These are phyloP conservation scores for Fragaria nilgerrensis DNA, from an alignment of 306 rosid species.

Conservation along the genomic window DNA sequence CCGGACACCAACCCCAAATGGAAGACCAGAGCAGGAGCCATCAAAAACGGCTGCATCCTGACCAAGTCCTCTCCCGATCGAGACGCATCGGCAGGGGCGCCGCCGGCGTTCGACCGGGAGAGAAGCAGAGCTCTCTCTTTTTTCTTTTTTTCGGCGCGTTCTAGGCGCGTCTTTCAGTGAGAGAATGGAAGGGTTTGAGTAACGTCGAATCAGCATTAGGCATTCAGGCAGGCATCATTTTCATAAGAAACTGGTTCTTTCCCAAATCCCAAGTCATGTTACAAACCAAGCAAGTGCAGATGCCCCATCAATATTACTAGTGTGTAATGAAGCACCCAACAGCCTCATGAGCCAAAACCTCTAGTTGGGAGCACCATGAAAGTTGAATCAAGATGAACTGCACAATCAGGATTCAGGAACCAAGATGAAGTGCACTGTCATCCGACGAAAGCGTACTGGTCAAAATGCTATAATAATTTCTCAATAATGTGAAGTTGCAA, in stretches of 20 bases:
- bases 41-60: too few species aligned
- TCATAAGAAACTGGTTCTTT: neutral
- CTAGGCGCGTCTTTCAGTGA: too few species aligned
- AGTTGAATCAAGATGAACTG: neutral
- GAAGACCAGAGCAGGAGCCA: too few species aligned
- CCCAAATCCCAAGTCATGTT: neutral
- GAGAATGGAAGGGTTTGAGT: too few species aligned
- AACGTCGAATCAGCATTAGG: neutral
- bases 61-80: too few species aligned
- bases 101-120: too few species aligned
- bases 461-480: neutral
- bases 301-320: neutral
- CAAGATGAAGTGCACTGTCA: neutral
- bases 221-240: neutral
- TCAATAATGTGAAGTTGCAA: neutral
- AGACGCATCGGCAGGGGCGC: too few species aligned
- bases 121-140: too few species aligned
- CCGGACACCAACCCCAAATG: too few species aligned
- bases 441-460: neutral
- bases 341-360: constrained; percentile 23
- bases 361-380: constrained; percentile 15
- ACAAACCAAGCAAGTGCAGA: neutral
- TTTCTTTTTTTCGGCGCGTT: too few species aligned
- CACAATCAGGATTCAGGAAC: neutral
- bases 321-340: constrained; percentile 20